These are phyloP conservation scores for Dactylorhiza incarnata DNA, from an alignment of 106 monocot genomes.

Conservation along the genomic window DNA sequence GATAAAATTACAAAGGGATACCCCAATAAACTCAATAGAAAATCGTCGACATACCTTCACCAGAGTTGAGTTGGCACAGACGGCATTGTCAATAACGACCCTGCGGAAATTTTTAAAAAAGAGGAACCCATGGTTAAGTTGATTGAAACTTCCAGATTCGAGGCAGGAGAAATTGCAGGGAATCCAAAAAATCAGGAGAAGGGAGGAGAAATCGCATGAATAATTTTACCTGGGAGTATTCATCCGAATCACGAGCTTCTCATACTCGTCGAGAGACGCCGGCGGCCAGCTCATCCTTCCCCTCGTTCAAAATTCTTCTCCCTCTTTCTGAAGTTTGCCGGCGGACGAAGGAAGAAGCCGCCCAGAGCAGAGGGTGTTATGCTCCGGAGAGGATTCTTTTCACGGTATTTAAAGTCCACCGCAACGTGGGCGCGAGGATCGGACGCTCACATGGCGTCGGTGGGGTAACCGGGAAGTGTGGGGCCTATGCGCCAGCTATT, in stretches of 20 bases:
- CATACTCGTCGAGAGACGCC: constrained; percentile 43
- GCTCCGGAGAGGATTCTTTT: constrained; percentile 1
- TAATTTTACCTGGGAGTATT: constrained; percentile 47
- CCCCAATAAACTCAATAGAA: not conserved
- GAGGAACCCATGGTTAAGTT: not conserved
- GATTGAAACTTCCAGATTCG: not conserved
- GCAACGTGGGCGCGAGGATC: not conserved
- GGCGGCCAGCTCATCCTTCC: constrained; percentile 28
- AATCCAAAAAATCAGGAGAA: not conserved
- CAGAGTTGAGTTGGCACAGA: constrained; percentile 38
- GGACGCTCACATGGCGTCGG: constrained; percentile 7
- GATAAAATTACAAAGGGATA: too few species aligned
- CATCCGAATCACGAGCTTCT: constrained; percentile 60
- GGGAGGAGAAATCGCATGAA: not conserved
- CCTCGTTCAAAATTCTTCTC: not conserved
- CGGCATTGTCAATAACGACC: constrained; percentile 64
- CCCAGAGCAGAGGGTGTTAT: not conserved
- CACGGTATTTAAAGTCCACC: not conserved
- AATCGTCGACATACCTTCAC: constrained; percentile 26
- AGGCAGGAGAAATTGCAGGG: not conserved
- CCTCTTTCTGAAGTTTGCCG: not conserved
- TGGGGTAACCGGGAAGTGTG: not conserved
- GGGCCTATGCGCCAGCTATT: not conserved
- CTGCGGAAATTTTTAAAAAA: constrained; percentile 18
- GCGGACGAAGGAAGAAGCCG: not conserved